A percentile compares a stretch with the other conserved stretches of the same genome.
phyloP scores from a whole-genome alignment of 1,284 basidiomycete species.

The Trichosporon faecale region DNA sequence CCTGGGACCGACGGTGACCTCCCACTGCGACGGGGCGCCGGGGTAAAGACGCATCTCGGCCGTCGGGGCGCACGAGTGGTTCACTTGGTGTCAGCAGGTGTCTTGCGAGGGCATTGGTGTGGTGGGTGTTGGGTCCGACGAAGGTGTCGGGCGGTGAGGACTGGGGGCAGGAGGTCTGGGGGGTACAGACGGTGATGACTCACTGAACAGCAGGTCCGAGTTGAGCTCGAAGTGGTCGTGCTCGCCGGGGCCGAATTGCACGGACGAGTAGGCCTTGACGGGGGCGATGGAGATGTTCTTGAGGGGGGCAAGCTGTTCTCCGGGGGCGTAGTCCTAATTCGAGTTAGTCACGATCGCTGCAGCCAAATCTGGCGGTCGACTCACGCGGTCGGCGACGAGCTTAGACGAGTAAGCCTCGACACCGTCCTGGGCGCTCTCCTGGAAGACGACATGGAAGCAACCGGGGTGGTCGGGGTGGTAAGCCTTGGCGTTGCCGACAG shows the following conservation, averaged over 20 bases:
- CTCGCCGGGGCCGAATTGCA: slow-evolving; percentile 53
- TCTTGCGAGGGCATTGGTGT: no score
- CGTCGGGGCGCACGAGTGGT: slow-evolving; percentile 67
- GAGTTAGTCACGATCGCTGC: not conserved
- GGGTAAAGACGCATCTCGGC: slow-evolving; percentile 59
- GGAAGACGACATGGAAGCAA: slow-evolving; percentile 45
- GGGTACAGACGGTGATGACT: slow-evolving; percentile 13
- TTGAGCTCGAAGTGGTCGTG: slow-evolving; percentile 62
- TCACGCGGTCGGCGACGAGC: slow-evolving; percentile 43
- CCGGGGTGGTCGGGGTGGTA: slow-evolving; percentile 47
- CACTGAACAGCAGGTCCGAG: slow-evolving; percentile 62
- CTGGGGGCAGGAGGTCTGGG: not conserved
- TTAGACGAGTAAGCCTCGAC: slow-evolving; percentile 45
- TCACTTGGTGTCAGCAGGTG: slow-evolving; percentile 50
- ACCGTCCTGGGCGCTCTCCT: slow-evolving; percentile 21
- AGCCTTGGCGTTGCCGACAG: slow-evolving; percentile 37
- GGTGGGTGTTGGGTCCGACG: not conserved
- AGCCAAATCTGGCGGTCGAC: slow-evolving; percentile 18
- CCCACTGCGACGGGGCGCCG: slow-evolving; percentile 53
- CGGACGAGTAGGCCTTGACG: slow-evolving; percentile 51
- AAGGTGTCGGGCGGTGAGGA: not conserved
- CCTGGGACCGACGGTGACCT: slow-evolving; percentile 49
- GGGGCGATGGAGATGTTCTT: slow-evolving; percentile 42
- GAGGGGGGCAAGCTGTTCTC: slow-evolving; percentile 37
- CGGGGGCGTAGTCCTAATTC: slow-evolving; percentile 42